These are phyloP conservation scores for Phytopythium aichiense DNA, from an alignment of 352 stramenopile species.

Conservation along the genomic window DNA sequence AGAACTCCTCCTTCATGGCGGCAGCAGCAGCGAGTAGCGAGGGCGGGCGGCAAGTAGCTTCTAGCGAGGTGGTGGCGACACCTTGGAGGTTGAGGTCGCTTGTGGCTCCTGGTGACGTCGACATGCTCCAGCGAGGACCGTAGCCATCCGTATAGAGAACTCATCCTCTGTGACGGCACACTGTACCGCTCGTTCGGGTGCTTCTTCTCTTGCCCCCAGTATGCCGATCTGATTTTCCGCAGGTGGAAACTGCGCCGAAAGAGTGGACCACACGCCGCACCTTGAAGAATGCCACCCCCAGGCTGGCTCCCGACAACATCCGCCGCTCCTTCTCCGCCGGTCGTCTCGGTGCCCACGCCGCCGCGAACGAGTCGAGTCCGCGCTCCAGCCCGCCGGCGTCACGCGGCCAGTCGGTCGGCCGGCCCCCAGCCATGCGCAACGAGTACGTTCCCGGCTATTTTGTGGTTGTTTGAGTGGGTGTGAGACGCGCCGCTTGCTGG, in stretches of 20 bases:
- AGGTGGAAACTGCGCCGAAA: not conserved
- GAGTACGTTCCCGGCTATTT: slow-evolving; percentile 16
- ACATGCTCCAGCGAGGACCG: too few species aligned
- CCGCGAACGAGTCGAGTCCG: not conserved
- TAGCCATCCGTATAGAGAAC: too few species aligned
- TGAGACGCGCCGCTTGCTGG: slow-evolving; percentile 2
- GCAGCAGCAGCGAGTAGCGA: not conserved
- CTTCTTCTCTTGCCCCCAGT: too few species aligned
- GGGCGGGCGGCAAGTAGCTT: too few species aligned
- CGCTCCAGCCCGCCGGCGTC: slow-evolving; percentile 6
- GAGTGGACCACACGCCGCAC: not conserved
- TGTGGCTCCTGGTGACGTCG: too few species aligned
- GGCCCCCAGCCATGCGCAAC: slow-evolving; percentile 11
- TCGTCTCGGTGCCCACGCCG: too few species aligned
- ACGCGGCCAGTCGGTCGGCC: not conserved
- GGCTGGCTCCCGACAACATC: not conserved
- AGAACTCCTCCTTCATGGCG: slow-evolving; percentile 62
- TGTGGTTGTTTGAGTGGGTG: not conserved
- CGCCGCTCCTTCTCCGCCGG: not conserved
- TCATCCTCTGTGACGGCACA: too few species aligned
- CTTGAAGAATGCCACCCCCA: not conserved
- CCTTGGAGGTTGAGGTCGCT: too few species aligned
- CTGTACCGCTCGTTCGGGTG: too few species aligned
- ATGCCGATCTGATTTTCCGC: too few species aligned
- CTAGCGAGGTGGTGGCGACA: too few species aligned